Conservation (phyloP, 2,329 filamentous ascomycete species). For the Fusarium mangiferae region DNA sequence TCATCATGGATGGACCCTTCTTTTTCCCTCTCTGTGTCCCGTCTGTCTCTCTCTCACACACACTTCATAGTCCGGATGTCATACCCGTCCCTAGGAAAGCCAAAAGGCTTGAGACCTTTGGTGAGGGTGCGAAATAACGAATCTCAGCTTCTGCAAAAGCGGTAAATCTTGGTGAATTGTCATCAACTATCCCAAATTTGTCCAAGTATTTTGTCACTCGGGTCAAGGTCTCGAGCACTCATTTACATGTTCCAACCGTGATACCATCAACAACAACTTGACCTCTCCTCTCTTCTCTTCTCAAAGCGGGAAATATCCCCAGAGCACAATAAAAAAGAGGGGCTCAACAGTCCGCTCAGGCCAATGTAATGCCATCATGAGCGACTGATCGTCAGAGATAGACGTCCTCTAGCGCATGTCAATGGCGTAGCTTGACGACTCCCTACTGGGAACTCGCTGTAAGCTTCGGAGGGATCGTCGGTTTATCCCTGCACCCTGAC, state of each 20-base stretch:
- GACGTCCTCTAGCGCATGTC: constrained; percentile 38
- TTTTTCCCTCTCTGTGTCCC: constrained; percentile 11
- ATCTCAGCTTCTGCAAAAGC: neutral
- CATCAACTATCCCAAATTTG: neutral
- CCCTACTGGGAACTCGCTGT: constrained; percentile 9
- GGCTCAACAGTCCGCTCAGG: constrained; percentile 21
- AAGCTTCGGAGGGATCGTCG: constrained; percentile 34
- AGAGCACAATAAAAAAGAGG: constrained; percentile 12
- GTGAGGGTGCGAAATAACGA: neutral
- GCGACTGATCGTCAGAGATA: constrained; percentile 41
- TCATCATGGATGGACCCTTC: constrained; percentile 39
- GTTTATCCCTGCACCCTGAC: constrained; percentile 19
- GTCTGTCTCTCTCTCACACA: neutral
- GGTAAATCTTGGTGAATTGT: neutral
- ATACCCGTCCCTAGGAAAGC: constrained; percentile 1
- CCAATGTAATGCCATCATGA: constrained; percentile 33
- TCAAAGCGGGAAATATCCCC: constrained; percentile 1
- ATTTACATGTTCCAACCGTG: neutral
- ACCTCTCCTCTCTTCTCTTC: neutral
- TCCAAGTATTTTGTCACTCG: neutral
- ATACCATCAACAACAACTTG: constrained; percentile 15
- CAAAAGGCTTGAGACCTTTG: neutral
- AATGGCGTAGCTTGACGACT: constrained; percentile 40
- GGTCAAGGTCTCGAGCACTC: neutral
- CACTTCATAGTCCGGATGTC: neutral